Evolutionary conservation across 2,329 filamentous ascomycete genomes (phyloP).

Genomic region (Dendryphion nanum): DNA sequence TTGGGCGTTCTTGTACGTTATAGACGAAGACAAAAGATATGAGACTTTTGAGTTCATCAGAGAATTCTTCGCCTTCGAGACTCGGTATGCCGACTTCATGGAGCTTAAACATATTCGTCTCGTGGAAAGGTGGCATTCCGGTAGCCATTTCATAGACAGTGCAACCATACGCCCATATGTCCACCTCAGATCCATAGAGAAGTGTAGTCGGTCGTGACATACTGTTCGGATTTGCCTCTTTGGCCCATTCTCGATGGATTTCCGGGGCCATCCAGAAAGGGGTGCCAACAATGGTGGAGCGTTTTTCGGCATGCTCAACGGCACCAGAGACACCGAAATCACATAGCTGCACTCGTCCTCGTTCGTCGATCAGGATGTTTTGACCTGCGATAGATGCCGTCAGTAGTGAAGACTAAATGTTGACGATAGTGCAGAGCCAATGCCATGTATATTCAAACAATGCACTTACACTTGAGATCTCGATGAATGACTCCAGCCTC

Average conservation of each 20-base stretch:
- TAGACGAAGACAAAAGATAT: slow-evolving; percentile 72
- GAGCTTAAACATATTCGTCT: slow-evolving; percentile 25
- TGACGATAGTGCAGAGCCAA: no score
- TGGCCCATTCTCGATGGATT: slow-evolving; percentile 52
- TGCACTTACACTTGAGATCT: slow-evolving; percentile 59
- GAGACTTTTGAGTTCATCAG: slow-evolving; percentile 65
- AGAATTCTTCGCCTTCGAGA: slow-evolving; percentile 70
- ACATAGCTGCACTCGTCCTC: slow-evolving; percentile 74
- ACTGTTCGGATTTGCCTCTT: slow-evolving; percentile 58
- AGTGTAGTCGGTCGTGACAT: slow-evolving; percentile 50
- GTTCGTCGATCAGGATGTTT: slow-evolving; percentile 77
- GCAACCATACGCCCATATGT: slow-evolving; percentile 84
- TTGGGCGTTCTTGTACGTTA: slow-evolving; percentile 66
- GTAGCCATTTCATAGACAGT: slow-evolving; percentile 80
- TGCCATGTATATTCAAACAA: no score
- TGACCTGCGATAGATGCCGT: slow-evolving; percentile 51
- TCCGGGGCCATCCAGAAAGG: slow-evolving; percentile 87
- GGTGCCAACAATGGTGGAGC: slow-evolving; percentile 78
- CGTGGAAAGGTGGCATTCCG: slow-evolving; percentile 69
- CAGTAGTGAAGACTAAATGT: no score
- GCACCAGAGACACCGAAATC: slow-evolving; percentile 83
- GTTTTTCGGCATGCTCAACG: slow-evolving; percentile 74
- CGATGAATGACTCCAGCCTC: slow-evolving; percentile 65
- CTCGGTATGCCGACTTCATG: slow-evolving; percentile 57
- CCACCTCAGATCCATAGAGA: slow-evolving; percentile 53